These are phyloP conservation scores for Aegilops umbellulata DNA, from an alignment of 176 grass and related monocot genomes.

Conservation along the genomic window DNA sequence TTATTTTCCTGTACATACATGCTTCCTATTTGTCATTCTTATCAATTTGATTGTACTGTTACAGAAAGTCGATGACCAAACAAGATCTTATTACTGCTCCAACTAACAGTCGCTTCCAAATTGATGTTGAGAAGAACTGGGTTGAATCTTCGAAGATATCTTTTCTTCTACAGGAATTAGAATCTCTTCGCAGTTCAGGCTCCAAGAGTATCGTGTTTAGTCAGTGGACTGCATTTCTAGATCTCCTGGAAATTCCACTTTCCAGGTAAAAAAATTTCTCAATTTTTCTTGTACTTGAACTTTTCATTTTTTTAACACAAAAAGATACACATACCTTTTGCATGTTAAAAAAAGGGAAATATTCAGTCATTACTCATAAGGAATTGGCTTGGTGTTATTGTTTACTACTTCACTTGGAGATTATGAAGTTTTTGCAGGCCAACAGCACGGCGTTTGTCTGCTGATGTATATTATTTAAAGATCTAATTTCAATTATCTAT, in stretches of 20 bases:
- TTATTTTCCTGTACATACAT: not conserved
- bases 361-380: not conserved
- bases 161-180: conserved; percentile 77
- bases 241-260: conserved; percentile 97
- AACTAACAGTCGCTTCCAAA: conserved; percentile 70
- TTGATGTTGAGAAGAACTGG: conserved; percentile 90
- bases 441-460: not conserved
- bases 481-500: not conserved
- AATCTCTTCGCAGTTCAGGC: conserved; percentile 50
- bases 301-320: not conserved
- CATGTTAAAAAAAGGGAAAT: not conserved
- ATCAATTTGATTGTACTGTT: conserved; percentile 4
- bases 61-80: conserved; percentile 65
- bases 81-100: conserved; percentile 96
- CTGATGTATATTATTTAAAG: not conserved
- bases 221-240: conserved; percentile 98
- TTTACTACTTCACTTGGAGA: not conserved
- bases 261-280: conserved; percentile 55
- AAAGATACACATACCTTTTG: not conserved
- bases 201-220: conserved; percentile 96
- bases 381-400: not conserved
- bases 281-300: not conserved
- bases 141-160: conserved; percentile 94
- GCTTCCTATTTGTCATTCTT: conserved; percentile 20
- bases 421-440: not conserved